phyloP scores from a whole-genome alignment of 2,329 filamentous ascomycete genomes.

The Aspergillus udagawae region DNA sequence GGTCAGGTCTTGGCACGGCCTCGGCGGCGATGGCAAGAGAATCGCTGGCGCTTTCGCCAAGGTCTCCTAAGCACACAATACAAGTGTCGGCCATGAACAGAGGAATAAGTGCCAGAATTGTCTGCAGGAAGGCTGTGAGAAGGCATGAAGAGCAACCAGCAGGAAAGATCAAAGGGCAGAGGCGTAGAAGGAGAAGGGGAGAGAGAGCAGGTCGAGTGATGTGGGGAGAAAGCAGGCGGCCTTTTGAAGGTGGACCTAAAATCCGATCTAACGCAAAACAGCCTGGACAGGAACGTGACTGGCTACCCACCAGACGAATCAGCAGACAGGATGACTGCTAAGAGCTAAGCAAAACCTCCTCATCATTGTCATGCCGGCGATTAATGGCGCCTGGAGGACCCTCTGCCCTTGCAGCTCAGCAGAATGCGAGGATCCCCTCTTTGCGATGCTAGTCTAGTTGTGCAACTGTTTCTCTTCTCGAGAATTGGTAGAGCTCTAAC shows the following conservation, averaged over 20 bases:
- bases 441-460: not conserved
- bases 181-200: slow-evolving; percentile 19
- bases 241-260: slow-evolving; percentile 40
- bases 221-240: slow-evolving; percentile 29
- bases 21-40: slow-evolving; percentile 41
- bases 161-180: slow-evolving; percentile 16
- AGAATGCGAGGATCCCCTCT: not conserved
- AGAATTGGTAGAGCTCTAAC: not conserved
- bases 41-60: slow-evolving; percentile 56
- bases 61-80: slow-evolving; percentile 69
- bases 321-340: slow-evolving; percentile 6
- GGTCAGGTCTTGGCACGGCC: slow-evolving; percentile 42
- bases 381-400: slow-evolving; percentile 1
- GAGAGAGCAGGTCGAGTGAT: slow-evolving; percentile 25
- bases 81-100: slow-evolving; percentile 62
- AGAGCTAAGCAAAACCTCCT: not conserved
- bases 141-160: slow-evolving; percentile 38
- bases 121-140: slow-evolving; percentile 26
- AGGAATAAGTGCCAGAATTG: slow-evolving; percentile 24
- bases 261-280: slow-evolving; percentile 36
- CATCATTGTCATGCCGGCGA: not conserved
- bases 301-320: slow-evolving; percentile 12
- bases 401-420: slow-evolving; percentile 4
- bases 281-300: slow-evolving; percentile 37
- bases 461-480: not conserved